Evolutionary conservation across 2,329 filamentous ascomycete genomes (phyloP).

Genomic region (Endoconidiophora polonica): DNA sequence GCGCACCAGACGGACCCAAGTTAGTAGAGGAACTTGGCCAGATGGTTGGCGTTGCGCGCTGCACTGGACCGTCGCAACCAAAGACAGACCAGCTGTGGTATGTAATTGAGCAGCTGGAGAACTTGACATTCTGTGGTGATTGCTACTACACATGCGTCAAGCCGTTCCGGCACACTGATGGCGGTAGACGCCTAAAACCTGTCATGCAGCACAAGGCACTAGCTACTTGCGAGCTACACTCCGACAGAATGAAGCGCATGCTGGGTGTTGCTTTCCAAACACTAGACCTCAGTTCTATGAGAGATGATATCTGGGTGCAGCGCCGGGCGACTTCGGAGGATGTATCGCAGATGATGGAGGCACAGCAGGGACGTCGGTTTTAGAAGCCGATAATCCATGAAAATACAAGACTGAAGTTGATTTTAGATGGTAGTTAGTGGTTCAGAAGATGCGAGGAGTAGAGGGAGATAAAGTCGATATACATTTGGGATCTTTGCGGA

Average conservation of each 20-base stretch:
- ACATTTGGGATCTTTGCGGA: too few species aligned
- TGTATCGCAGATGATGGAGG: conserved; percentile 6
- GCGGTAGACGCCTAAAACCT: conserved; percentile 36
- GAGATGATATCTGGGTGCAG: conserved; percentile 9
- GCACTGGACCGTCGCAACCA: conserved; percentile 43
- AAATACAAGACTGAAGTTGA: background rate
- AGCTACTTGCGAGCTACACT: conserved; percentile 61
- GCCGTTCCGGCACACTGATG: conserved; percentile 54
- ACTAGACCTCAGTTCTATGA: conserved; percentile 4
- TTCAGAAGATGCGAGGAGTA: background rate
- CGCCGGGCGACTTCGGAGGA: conserved; percentile 4
- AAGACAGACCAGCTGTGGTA: conserved; percentile 58
- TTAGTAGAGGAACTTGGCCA: conserved; percentile 49
- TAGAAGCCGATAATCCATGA: background rate
- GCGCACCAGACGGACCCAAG: conserved; percentile 37
- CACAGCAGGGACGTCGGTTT: conserved; percentile 5
- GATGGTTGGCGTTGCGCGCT: conserved; percentile 23
- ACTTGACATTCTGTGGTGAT: conserved; percentile 72
- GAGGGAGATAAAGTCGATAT: background rate
- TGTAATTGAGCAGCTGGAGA: conserved; percentile 54
- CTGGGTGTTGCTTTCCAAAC: conserved; percentile 39
- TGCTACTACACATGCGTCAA: conserved; percentile 50
- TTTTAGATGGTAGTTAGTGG: background rate
- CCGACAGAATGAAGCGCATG: conserved; percentile 56
- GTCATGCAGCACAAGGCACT: conserved; percentile 43